phyloP scores from a whole-genome alignment of 257 asterid genomes.

The Scutellaria galericulata region DNA sequence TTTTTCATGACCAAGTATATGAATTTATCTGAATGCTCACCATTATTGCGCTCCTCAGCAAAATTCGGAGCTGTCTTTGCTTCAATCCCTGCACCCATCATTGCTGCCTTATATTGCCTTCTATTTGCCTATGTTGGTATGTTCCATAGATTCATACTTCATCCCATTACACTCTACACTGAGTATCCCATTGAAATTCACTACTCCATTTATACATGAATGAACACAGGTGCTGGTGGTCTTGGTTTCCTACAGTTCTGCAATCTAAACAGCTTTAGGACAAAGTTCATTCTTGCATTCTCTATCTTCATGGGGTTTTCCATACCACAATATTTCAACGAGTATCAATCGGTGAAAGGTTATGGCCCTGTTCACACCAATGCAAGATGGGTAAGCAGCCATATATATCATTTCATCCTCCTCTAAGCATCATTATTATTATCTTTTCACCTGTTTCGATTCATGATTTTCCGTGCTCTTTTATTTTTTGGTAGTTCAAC shows the following conservation, averaged over 20 bases:
- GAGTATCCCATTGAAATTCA: slow-evolving; percentile 7
- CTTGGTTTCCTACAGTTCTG: slow-evolving; percentile 84
- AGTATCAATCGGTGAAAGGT: slow-evolving; percentile 52
- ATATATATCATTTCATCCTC: neutral
- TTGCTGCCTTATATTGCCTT: slow-evolving; percentile 90
- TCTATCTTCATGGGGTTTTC: slow-evolving; percentile 94
- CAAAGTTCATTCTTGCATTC: slow-evolving; percentile 83
- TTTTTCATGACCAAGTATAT: neutral
- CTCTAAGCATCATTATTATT: neutral
- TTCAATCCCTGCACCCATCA: slow-evolving; percentile 88
- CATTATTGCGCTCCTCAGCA: slow-evolving; percentile 45
- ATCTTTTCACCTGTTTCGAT: neutral
- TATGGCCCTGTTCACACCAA: slow-evolving; percentile 79
- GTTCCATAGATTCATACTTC: slow-evolving; percentile 17
- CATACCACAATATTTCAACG: slow-evolving; percentile 90
- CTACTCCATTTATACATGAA: neutral
- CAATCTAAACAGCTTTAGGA: slow-evolving; percentile 84
- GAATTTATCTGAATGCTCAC: neutral
- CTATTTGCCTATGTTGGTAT: slow-evolving; percentile 94
- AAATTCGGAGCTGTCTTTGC: slow-evolving; percentile 98
- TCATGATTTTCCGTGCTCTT: neutral
- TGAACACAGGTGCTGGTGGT: slow-evolving; percentile 77
- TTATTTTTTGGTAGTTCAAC: slow-evolving; percentile 61
- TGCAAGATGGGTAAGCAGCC: slow-evolving; percentile 83
- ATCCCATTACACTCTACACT: neutral